Evolutionary conservation across 2,329 filamentous ascomycete species (phyloP), one percentile per base, ranked within the genome.

Genomic region (Fusarium continuum): DNA sequence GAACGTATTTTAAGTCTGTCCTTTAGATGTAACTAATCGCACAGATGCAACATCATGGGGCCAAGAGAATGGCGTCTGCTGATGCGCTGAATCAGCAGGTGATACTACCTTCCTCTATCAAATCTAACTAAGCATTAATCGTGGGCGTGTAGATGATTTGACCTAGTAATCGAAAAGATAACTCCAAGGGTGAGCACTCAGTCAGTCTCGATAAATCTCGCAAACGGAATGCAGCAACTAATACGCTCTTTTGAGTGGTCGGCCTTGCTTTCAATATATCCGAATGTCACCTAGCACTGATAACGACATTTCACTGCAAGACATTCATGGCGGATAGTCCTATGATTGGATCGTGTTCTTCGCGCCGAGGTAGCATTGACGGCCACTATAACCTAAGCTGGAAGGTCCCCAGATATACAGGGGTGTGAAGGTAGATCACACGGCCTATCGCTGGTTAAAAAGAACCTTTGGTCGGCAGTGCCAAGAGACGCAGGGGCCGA

Each of bases 401-500:
- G 57, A 61, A 61, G 57, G 57, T 61, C 57, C 49, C 41, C 34
- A 43, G 20, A 39, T 28, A 22, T 28, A 40, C 55, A 35, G 19
- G 56, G 55, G 39, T 52, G 8, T 5, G 25, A 19, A 41, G 26
- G 55, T 38, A 48, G 45, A 58, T 58, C 47, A 56, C 23, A 43
- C 41, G 54, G 36, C 28, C 36, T 40, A 53, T 60, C 34, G 25
- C 34, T 32, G 34, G 23, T 40, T 28, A 44, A 58, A 51, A 57
- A 61, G 55, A 26, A 34, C 47, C 23, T 54, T 40, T 17, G 34
- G 10, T 16, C 17, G 31, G 19, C 13, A 55, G 25, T 44, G 44
- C 46, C 39, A 57, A 52, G 52, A 35, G 55, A 60, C 31, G 57
- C 55, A 61, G 57, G 55, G 57, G 57, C 50, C 43, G 41, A 28